phyloP scores from a whole-genome alignment of 108 stramenopile genomes.

The Chaetoceros muelleri region DNA sequence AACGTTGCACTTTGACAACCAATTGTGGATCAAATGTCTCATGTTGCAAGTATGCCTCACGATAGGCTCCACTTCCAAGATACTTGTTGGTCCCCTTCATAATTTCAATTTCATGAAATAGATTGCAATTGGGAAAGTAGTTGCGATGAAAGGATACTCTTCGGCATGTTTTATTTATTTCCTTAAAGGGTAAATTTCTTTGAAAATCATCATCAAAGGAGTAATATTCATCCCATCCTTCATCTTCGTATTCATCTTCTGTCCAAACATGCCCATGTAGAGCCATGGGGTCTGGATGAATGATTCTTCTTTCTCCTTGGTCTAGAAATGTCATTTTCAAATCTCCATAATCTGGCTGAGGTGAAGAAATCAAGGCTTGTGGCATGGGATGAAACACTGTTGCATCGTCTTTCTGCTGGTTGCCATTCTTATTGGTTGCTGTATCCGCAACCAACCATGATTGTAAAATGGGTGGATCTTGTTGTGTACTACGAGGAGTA shows the following conservation, averaged over 20 bases:
- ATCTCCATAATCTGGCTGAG: neutral
- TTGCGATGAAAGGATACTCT: slow-evolving; percentile 22
- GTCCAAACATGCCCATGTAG: slow-evolving; percentile 3
- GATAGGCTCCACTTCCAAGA: slow-evolving; percentile 37
- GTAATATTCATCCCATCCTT: slow-evolving; percentile 26
- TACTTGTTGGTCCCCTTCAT: slow-evolving; percentile 1
- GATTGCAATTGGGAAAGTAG: slow-evolving; percentile 53
- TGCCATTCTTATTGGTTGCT: too few species aligned
- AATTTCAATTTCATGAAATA: slow-evolving; percentile 35
- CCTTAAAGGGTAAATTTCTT: neutral
- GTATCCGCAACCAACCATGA: too few species aligned
- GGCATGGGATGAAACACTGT: neutral
- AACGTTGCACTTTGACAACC: neutral
- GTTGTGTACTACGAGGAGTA: too few species aligned
- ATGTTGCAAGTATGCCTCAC: slow-evolving; percentile 37
- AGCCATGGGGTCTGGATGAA: neutral
- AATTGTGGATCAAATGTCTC: slow-evolving; percentile 1
- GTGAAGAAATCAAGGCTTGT: neutral
- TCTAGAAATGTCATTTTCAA: neutral
- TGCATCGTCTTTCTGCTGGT: too few species aligned
- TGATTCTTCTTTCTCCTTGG: neutral
- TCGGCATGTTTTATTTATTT: slow-evolving; percentile 20
- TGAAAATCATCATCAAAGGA: slow-evolving; percentile 10
- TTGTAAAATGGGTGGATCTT: too few species aligned
- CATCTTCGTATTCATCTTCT: slow-evolving; percentile 36